A percentile compares a stretch with the other conserved stretches of the same genome.
phyloP scores from a whole-genome alignment of 805 yeast species.

The Maudiozyma pseudohumilis region DNA sequence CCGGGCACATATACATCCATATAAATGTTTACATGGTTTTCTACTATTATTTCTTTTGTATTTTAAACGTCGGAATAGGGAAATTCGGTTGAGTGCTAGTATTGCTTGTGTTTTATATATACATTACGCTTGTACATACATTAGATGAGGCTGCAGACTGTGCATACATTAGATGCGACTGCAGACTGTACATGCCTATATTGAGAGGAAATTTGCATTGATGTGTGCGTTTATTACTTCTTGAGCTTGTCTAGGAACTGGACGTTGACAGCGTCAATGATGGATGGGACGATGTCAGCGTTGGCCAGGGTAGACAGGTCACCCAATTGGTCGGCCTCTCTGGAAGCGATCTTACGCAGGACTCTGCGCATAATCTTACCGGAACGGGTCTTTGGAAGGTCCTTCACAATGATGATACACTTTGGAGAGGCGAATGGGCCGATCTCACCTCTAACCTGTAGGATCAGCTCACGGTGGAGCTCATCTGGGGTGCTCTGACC shows the following conservation, averaged over 20 bases:
- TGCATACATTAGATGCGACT: no score
- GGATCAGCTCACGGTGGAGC: conserved; percentile 51
- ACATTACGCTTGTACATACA: no score
- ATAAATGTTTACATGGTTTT: no score
- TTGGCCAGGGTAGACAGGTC: conserved; percentile 84
- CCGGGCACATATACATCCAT: no score
- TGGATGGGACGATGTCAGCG: conserved; percentile 70
- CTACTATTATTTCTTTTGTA: no score
- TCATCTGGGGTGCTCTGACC: conserved; percentile 28
- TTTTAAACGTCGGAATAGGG: no score
- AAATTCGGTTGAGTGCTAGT: no score
- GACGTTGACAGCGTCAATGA: conserved; percentile 56
- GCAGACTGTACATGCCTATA: no score
- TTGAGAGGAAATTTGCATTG: no score
- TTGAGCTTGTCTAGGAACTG: conserved; percentile 33
- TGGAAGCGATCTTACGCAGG: conserved; percentile 81
- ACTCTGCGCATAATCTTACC: conserved; percentile 99
- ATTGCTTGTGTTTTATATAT: no score
- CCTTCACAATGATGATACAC: conserved; percentile 66
- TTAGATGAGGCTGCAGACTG: no score
- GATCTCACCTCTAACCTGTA: conserved; percentile 59
- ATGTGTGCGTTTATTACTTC: background rate
- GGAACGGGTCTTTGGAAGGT: conserved; percentile 95
- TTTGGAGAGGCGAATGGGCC: conserved; percentile 92
- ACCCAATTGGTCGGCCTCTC: conserved; percentile 88